A percentile compares a stretch with the other conserved stretches of the same genome.
phyloP scores from a whole-genome alignment of 768 basidiomycete species.

The Kwoniella mangroviensis region DNA sequence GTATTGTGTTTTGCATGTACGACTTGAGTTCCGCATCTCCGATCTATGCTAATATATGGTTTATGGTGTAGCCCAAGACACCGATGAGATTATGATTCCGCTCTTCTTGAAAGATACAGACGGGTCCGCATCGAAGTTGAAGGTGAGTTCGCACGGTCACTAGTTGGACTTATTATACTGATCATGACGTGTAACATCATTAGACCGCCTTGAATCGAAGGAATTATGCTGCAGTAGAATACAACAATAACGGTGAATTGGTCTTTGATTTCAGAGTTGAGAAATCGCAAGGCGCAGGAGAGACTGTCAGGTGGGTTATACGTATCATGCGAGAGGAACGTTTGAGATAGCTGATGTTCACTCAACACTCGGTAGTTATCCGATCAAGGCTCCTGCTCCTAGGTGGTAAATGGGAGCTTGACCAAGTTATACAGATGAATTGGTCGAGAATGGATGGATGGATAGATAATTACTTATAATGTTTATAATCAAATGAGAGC shows the following conservation, averaged over 20 bases:
- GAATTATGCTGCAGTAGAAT: constrained; percentile 80
- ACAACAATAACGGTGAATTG: constrained; percentile 67
- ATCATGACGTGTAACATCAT: no score
- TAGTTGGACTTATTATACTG: no score
- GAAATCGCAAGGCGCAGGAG: constrained; percentile 76
- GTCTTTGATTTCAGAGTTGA: constrained; percentile 86
- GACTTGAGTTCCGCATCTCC: background rate
- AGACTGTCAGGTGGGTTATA: constrained; percentile 70
- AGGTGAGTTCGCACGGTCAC: no score
- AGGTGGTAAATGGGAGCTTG: constrained; percentile 17
- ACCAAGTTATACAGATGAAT: background rate
- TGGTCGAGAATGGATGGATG: background rate
- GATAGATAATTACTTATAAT: background rate
- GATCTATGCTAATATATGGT: no score
- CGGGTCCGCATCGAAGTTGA: constrained; percentile 74
- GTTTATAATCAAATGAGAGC: background rate
- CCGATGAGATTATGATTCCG: constrained; percentile 87
- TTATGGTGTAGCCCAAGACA: constrained; percentile 62
- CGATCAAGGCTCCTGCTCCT: constrained; percentile 35
- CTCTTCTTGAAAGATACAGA: constrained; percentile 77
- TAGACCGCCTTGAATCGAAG: constrained; percentile 59
- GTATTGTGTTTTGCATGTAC: background rate
- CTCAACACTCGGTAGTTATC: constrained; percentile 17
- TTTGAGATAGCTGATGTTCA: background rate
- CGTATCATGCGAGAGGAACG: background rate